Conservation (phyloP, 306 rosid genomes). For the Casuarina cunninghamiana region DNA sequence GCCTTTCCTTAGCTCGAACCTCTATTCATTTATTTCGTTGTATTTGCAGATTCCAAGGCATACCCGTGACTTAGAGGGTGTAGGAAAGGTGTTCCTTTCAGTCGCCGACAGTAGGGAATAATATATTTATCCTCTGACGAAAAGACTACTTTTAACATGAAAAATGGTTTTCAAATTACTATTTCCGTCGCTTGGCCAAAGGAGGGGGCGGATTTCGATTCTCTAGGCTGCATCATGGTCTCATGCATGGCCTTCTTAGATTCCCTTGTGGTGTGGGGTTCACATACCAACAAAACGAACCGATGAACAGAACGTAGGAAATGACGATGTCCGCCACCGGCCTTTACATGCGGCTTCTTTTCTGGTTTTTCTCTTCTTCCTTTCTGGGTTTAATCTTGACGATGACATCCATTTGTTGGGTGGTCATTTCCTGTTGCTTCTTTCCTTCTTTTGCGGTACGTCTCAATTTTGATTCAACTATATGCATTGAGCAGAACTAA, state of each 20-base stretch:
- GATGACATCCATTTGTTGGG: too few species aligned
- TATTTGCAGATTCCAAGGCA: conserved; percentile 47
- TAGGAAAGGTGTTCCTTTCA: conserved; percentile 34
- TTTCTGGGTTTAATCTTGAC: too few species aligned
- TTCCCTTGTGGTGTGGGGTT: conserved; percentile 33
- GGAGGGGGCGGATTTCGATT: conserved; percentile 24
- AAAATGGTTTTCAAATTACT: conserved; percentile 6
- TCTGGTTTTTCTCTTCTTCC: too few species aligned
- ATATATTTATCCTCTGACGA: conserved; percentile 10
- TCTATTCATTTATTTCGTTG: conserved; percentile 38
- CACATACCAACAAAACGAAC: conserved; percentile 12
- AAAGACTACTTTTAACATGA: conserved; percentile 21
- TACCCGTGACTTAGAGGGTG: conserved; percentile 56
- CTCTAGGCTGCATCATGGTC: conserved; percentile 33
- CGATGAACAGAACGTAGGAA: not conserved
- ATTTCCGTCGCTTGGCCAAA: conserved; percentile 25
- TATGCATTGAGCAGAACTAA: too few species aligned
- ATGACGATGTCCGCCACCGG: too few species aligned
- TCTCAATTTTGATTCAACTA: too few species aligned
- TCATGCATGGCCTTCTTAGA: conserved; percentile 29
- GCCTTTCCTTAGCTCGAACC: conserved; percentile 42
- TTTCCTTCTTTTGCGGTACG: too few species aligned
- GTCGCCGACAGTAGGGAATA: conserved; percentile 19
- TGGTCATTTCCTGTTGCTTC: too few species aligned
- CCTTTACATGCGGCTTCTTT: too few species aligned